phyloP scores from a whole-genome alignment of 1,284 basidiomycete species.

The Ustilago tritici region DNA sequence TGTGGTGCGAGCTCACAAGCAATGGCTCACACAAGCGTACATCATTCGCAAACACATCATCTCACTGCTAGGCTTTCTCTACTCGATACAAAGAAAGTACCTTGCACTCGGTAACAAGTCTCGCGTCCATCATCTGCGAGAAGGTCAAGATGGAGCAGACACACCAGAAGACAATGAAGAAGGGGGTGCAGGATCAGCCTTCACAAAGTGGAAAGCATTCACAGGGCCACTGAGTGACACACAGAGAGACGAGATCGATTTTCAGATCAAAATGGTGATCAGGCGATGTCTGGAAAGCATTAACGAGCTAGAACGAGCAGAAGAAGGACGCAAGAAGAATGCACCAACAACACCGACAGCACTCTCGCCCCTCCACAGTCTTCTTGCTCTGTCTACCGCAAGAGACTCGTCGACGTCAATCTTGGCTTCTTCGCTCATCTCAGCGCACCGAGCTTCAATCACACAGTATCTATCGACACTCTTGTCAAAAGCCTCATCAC shows the following conservation, averaged over 20 bases:
- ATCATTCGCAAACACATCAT: conserved; percentile 51
- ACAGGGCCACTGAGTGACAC: conserved; percentile 80
- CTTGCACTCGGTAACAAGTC: conserved; percentile 44
- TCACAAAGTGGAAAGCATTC: conserved; percentile 70
- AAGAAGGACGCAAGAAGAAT: conserved; percentile 73
- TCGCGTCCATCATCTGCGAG: conserved; percentile 25
- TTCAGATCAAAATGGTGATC: conserved; percentile 84
- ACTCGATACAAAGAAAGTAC: conserved; percentile 55
- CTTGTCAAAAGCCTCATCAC: conserved; percentile 80
- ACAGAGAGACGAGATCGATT: conserved; percentile 89
- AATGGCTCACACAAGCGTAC: conserved; percentile 52
- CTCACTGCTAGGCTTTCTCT: conserved; percentile 51
- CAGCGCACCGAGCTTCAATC: conserved; percentile 84
- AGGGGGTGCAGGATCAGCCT: conserved; percentile 23
- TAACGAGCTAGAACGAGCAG: conserved; percentile 83
- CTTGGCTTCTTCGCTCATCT: conserved; percentile 72
- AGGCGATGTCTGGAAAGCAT: conserved; percentile 84
- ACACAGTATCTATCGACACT: conserved; percentile 85
- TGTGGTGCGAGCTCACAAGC: conserved; percentile 41
- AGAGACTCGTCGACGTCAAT: conserved; percentile 51
- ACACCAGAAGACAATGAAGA: conserved; percentile 29
- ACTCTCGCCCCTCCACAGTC: conserved; percentile 21
- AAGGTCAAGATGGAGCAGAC: conserved; percentile 23
- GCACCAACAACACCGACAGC: conserved; percentile 43
- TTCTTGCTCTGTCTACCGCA: conserved; percentile 47